Percentiles rank a stretch among this genome's conserved stretches.
phyloP scores from a whole-genome alignment of 768 basidiomycete genomes.

The Rhizopogon roseolus region DNA sequence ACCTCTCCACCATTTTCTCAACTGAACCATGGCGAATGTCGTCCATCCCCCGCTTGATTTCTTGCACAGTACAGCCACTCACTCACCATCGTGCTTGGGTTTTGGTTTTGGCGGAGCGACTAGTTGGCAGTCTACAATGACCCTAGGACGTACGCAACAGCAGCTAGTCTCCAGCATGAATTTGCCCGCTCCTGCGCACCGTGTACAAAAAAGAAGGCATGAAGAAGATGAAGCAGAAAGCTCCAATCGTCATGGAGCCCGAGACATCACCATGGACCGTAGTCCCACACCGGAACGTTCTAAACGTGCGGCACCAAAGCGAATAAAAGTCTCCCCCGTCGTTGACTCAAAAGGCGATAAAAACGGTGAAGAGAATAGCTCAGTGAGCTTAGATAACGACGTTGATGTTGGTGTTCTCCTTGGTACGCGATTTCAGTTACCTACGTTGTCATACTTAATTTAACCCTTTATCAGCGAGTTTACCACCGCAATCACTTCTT shows the following conservation, averaged over 20 bases:
- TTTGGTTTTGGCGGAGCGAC: slow-evolving; percentile 60
- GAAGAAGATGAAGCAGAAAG: slow-evolving; percentile 66
- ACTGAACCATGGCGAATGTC: slow-evolving; percentile 63
- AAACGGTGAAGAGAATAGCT: slow-evolving; percentile 45
- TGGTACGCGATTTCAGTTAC: slow-evolving; percentile 42
- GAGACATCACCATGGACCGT: slow-evolving; percentile 78
- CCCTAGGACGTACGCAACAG: slow-evolving; percentile 36
- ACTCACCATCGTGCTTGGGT: slow-evolving; percentile 61
- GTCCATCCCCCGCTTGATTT: slow-evolving; percentile 64
- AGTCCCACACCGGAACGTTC: slow-evolving; percentile 81
- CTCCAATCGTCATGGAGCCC: slow-evolving; percentile 24
- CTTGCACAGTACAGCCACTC: slow-evolving; percentile 50
- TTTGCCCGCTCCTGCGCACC: slow-evolving; percentile 33
- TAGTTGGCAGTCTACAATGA: slow-evolving; percentile 42
- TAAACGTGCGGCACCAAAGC: slow-evolving; percentile 66
- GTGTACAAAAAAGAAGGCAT: slow-evolving; percentile 57
- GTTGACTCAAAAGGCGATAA: slow-evolving; percentile 36
- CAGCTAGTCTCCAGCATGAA: slow-evolving; percentile 49
- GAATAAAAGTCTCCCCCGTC: slow-evolving; percentile 32
- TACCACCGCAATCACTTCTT: slow-evolving; percentile 73
- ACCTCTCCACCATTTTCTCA: slow-evolving; percentile 15
- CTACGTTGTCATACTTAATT: slow-evolving; percentile 6
- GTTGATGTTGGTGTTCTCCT: slow-evolving; percentile 75
- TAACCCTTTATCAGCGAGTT: slow-evolving; percentile 49
- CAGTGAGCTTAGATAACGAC: slow-evolving; percentile 33